A percentile compares a stretch with the other conserved stretches of the same genome.
These are phyloP conservation scores for Pyrenochaeta sp. DNA, from an alignment of 2,329 filamentous ascomycete genomes.

Conservation along the genomic window DNA sequence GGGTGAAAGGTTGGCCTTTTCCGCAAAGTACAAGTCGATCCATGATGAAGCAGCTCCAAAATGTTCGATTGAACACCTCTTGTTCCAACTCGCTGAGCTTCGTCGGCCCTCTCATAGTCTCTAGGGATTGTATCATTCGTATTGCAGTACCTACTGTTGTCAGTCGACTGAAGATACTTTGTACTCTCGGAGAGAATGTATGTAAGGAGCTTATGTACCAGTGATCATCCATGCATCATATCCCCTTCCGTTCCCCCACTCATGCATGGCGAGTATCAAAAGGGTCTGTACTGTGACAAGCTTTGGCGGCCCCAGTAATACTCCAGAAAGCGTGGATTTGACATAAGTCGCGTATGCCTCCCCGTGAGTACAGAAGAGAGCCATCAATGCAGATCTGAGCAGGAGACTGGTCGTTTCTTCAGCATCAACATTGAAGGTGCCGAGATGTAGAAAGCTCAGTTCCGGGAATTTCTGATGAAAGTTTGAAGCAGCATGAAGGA, in stretches of 20 bases:
- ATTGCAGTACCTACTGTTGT: not conserved
- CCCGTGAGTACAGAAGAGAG: not conserved
- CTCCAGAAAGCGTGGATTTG: not conserved
- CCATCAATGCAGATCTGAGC: not conserved
- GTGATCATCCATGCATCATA: not conserved
- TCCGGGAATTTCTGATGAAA: not conserved
- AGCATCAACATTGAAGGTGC: not conserved
- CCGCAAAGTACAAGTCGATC: not conserved
- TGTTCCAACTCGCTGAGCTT: not conserved
- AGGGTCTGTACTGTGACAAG: not conserved
- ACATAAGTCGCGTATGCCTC: not conserved
- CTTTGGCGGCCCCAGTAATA: not conserved
- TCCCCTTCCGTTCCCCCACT: not conserved
- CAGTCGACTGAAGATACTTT: too few species aligned
- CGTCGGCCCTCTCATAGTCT: too few species aligned
- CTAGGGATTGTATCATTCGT: not conserved
- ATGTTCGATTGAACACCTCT: not conserved
- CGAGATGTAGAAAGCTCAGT: not conserved
- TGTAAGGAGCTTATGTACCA: not conserved
- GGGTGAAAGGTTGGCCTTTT: not conserved
- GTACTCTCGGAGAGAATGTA: too few species aligned
- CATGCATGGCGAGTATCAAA: not conserved
- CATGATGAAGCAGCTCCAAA: not conserved
- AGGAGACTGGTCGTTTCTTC: not conserved
- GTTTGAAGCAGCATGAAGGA: not conserved